Percentiles rank a stretch among this genome's conserved stretches.
Evolutionary conservation across 352 stramenopile genomes (phyloP).

Genomic region (Phytophthora hybrid): DNA sequence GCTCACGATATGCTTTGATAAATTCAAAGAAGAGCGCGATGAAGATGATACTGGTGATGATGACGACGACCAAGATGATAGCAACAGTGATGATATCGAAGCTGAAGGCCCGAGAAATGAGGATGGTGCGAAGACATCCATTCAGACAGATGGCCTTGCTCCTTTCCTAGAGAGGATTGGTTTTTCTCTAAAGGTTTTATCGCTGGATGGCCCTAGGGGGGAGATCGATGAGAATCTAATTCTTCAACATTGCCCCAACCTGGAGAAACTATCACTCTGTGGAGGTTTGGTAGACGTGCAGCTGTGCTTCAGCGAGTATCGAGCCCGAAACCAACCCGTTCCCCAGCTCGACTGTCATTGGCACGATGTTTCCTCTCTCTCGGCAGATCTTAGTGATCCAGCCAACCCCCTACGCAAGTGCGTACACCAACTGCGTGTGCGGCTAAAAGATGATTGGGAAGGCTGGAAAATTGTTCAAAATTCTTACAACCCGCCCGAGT

Average conservation of each 20-base stretch:
- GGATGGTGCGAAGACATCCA: background rate
- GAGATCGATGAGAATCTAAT: background rate
- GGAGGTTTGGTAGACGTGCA: background rate
- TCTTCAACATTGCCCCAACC: slow-evolving; percentile 1
- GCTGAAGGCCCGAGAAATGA: background rate
- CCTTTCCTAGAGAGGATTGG: background rate
- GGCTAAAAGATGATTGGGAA: background rate
- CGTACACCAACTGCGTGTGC: background rate
- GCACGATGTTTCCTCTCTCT: background rate
- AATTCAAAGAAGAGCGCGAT: background rate
- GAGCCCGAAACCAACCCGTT: background rate
- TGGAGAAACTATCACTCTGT: background rate
- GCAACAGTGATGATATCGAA: background rate
- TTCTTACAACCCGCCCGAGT: background rate
- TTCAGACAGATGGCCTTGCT: background rate
- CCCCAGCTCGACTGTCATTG: background rate
- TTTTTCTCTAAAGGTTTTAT: background rate
- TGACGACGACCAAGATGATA: background rate
- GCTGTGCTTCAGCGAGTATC: background rate
- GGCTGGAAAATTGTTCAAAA: background rate
- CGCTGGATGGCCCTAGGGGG: background rate
- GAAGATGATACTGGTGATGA: background rate
- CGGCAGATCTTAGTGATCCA: background rate
- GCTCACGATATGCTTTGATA: background rate
- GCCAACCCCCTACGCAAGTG: background rate